These are phyloP conservation scores for Xylaria telfairii DNA, from an alignment of 495 filamentous ascomycete species.

Conservation along the genomic window DNA sequence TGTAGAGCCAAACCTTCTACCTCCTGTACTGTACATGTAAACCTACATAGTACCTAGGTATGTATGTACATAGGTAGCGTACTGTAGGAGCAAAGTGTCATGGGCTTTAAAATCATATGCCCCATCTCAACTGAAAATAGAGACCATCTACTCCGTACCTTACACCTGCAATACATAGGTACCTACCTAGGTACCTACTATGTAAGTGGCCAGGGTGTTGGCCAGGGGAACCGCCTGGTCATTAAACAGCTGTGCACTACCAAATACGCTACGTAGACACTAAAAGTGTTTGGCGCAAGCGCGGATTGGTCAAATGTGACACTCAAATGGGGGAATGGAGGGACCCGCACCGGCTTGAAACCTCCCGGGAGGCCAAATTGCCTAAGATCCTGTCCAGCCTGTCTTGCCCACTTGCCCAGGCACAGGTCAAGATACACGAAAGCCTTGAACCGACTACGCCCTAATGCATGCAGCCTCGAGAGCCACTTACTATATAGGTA, in stretches of 20 bases:
- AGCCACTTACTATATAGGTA: too few species aligned
- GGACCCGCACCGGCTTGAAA: not conserved
- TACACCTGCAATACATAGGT: too few species aligned
- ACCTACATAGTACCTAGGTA: too few species aligned
- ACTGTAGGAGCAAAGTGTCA: too few species aligned
- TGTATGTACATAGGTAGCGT: too few species aligned
- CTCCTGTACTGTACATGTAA: too few species aligned
- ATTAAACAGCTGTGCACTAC: not conserved
- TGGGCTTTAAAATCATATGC: not conserved
- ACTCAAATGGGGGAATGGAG: slow-evolving; percentile 5
- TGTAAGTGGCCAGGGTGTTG: too few species aligned
- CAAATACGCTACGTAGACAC: not conserved
- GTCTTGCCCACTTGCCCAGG: not conserved
- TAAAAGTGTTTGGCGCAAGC: not conserved
- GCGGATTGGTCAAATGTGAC: not conserved
- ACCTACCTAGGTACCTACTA: not conserved
- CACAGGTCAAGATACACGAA: not conserved
- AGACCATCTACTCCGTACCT: too few species aligned
- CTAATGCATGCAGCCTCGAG: too few species aligned
- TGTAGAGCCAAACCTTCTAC: not conserved
- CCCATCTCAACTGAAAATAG: not conserved
- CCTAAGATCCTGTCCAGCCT: too few species aligned
- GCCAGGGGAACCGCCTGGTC: not conserved
- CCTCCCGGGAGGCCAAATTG: slow-evolving; percentile 1
- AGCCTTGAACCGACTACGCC: too few species aligned